Percentiles rank a stretch among this genome's conserved stretches.
These are phyloP conservation scores for Cryptococcus sp. DNA, from an alignment of 1,284 basidiomycete genomes.

Conservation along the genomic window DNA sequence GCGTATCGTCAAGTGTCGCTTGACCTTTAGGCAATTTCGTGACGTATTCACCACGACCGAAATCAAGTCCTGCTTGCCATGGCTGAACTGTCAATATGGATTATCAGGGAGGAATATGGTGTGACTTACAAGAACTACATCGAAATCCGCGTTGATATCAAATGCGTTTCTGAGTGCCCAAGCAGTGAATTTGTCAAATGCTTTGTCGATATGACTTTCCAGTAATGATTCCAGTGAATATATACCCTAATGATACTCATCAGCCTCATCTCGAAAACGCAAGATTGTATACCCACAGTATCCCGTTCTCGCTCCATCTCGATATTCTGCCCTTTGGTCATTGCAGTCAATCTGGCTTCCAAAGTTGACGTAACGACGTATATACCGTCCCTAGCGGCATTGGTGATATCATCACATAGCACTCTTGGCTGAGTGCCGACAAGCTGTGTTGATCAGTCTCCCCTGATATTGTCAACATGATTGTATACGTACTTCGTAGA, in stretches of 20 bases:
- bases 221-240: constrained; percentile 46
- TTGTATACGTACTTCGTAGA: constrained; percentile 32
- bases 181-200: constrained; percentile 45
- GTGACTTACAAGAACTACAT: constrained; percentile 41
- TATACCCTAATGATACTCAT: constrained; percentile 23
- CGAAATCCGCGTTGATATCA: constrained; percentile 37
- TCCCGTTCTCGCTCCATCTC: constrained; percentile 28
- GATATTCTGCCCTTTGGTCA: constrained; percentile 7
- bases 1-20: constrained; percentile 19
- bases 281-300: constrained; percentile 15
- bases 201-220: constrained; percentile 43
- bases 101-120: not conserved
- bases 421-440: constrained; percentile 35
- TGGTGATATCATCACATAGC: constrained; percentile 36
- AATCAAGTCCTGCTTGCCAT: constrained; percentile 46
- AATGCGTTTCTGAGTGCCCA: constrained; percentile 47
- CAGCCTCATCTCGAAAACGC: not conserved
- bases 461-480: not conserved
- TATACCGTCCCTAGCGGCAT: constrained; percentile 31
- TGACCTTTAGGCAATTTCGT: constrained; percentile 30
- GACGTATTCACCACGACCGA: constrained; percentile 41
- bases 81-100: constrained; percentile 25
- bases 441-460: constrained; percentile 18
- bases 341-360: constrained; percentile 25
- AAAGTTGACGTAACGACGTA: constrained; percentile 30